phyloP scores from a whole-genome alignment of 441 rosid species.

The Populus hybrid region DNA sequence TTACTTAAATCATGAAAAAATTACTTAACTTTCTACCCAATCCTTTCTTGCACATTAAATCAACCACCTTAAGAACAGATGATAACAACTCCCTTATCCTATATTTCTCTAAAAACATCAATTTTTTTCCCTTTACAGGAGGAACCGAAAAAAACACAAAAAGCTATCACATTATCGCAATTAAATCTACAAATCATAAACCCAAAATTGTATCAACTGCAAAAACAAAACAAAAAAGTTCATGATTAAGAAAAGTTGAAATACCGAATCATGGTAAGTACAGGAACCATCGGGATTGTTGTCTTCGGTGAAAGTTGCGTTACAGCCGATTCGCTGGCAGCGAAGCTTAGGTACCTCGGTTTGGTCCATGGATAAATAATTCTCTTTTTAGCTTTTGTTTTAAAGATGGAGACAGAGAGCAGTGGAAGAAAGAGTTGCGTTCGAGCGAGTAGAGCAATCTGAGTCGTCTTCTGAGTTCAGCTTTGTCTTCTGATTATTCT shows the following conservation, averaged over 20 bases:
- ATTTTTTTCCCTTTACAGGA: too few relatives aligned
- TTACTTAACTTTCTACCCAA: not conserved
- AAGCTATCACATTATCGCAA: not conserved
- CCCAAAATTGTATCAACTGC: not conserved
- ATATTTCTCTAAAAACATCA: not conserved
- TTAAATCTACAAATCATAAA: not conserved
- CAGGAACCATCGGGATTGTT: conserved; percentile 89
- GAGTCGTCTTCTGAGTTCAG: not conserved
- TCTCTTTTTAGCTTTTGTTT: not conserved
- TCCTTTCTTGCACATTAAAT: not conserved
- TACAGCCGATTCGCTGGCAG: conserved; percentile 94
- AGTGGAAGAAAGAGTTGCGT: not conserved
- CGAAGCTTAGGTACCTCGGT: conserved; percentile 36
- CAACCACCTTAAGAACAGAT: not conserved
- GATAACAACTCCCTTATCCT: not conserved
- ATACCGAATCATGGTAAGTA: conserved; percentile 68
- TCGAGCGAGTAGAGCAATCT: not conserved
- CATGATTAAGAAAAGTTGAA: not conserved
- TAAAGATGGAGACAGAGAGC: not conserved
- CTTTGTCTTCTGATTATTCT: not conserved
- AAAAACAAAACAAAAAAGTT: not conserved
- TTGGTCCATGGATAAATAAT: conserved; percentile 11
- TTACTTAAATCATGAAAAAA: not conserved
- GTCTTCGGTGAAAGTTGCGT: conserved; percentile 69
- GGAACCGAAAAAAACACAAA: not conserved